Base-by-base conservation (phyloP, 768 basidiomycete genomes). In the Lentinula raphanica region DNA sequence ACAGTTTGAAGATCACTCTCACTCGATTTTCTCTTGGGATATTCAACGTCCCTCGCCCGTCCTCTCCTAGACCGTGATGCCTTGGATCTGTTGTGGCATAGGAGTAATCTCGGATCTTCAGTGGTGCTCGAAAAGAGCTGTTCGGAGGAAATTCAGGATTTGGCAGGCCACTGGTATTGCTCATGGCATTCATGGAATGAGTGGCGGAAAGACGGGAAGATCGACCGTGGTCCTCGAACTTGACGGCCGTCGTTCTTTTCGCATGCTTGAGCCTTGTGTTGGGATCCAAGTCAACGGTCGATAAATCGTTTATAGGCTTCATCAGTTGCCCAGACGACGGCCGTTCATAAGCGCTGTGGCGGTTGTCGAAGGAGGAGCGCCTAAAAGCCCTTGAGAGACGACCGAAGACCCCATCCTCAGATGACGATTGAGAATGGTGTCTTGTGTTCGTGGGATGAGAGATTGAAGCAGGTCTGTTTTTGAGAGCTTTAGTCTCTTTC, bases 51-150 rank as follows among this genome's bases (percentile, higher is more conserved):
- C 49, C 49, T 17, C 31, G 36, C 17, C 49, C 58, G 32, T 59
- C 49, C 19, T 39, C 28, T 21, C 58, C 58, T 17, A 59, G 21
- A 19, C 58, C 58, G 15, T 49, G 49, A 53, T 59, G 58, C 36
- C 49, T 51, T 8, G 56, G 54, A 28, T 62, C 51, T 25, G 58
- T 11, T 6, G 31, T n/a, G 0, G 32, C 31, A 21, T 55, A 58
- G 8, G 29, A 31, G 23, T 55, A 59, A 38, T 54, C 54, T 5
- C 27, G 42, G 8, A 54, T 55, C 29, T 59, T 54, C 23, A 39
- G 12, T 23, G 51, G 51, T 25, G 40, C 39, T 15, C 51, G 51
- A 53, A 39, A 53, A 25, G 36, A 51, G 5, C 29, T 32, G 4
- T 31, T 21, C 17, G 29, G 35, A 8, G 19, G 25, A 29, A 35